Evolutionary conservation across 306 rosid genomes (phyloP), one percentile per base, ranked within the genome.

Genomic region (Trichosanthes truncata): DNA sequence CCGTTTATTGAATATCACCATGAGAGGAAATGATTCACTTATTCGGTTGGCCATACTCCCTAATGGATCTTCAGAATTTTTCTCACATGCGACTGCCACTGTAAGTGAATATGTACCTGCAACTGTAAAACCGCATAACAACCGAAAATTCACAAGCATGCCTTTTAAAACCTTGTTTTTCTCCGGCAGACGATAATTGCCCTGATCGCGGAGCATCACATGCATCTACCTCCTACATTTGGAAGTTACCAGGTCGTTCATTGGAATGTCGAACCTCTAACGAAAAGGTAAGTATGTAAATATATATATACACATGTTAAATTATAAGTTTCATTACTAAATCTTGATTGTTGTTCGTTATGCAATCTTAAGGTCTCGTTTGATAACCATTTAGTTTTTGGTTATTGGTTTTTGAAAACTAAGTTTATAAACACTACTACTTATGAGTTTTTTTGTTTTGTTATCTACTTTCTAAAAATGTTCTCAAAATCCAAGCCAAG

Each of bases 21-120:
- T 93, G 21, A 68, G 10, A 51, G 94, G 90, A 84, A 89, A 88
- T 82, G 79, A 86, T 68, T 90, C 97, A 84, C 81, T 88, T 83
- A 76, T 90, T 83, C 80, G 55, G 73, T 90, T 88, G 98, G 84
- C 86, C 88, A 86, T 96, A 82, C 62, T 85, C 81, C 92, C 99
- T 1, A 79, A 84, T 68, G 88, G 74, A 57, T 85, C 90, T 73
- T 81, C 87, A 15, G 82, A 86, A 69, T 84, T 79, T 87, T 86
- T 96, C 79, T 88, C 98, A 52, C 85, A 93, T 71, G 52, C 92
- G 66, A 84, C 93, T 49, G 97, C 92, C 20, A 76, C 52, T 82
- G 99, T 93, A 91, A 83, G 90, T 83, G 51, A 49, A 60, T 36
- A 23, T 29, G 2, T 75, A 49, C 78, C 48, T 78, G 59, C 66